Base-by-base conservation (phyloP, 139 green algal species). In the Medakamo hakoo region DNA sequence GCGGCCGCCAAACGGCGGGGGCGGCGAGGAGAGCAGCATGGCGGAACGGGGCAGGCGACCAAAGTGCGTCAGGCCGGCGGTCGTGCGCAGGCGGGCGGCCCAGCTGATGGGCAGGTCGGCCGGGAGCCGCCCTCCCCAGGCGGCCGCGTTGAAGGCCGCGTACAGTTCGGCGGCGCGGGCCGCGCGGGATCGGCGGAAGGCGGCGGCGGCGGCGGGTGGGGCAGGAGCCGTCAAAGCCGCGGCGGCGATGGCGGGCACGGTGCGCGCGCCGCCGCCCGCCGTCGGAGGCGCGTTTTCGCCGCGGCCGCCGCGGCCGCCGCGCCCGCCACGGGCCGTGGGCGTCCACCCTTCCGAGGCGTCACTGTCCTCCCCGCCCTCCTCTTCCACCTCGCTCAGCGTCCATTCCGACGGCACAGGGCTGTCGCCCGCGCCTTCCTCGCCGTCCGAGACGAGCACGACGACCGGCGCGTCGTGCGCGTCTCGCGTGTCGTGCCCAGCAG, bases 21-120 rank as follows among this genome's bases (percentile, higher is more conserved):
- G 4, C 4, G 20, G 28, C 9, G 21, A 28, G 5, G 48, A 40
- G 16, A 48, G 29, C 9, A 57, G 48, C 2, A 65, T 63, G 3
- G 62, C 59, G 3, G 64, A 52, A 26, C 55, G 57, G 30, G 2
- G 49, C 29, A 9, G 60, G 25, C 1, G 4, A 28, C 4, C 16
- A 49, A 75, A 83, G 67, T 81, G 72, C 3, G 76, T 83, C 52
- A 82, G 49, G 2, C 80, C 80, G 26, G 80, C 80, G 23, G 80
- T 87, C 22, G 71, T 87, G 18, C 55, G 63, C 26, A 87, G 67
- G 16, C 77, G 57, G 16, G 31, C 27, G 55, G 78, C 84, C 80
- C 80, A 87, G 29, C 21, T 77, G 27, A 87, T 79, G 2, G 76
- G 57, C 30, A 86, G 59, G 29, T 83, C 71, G 0, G 55, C 25